These are phyloP conservation scores for Erysimum cheiri DNA, from an alignment of 441 rosid genomes.

Conservation along the genomic window DNA sequence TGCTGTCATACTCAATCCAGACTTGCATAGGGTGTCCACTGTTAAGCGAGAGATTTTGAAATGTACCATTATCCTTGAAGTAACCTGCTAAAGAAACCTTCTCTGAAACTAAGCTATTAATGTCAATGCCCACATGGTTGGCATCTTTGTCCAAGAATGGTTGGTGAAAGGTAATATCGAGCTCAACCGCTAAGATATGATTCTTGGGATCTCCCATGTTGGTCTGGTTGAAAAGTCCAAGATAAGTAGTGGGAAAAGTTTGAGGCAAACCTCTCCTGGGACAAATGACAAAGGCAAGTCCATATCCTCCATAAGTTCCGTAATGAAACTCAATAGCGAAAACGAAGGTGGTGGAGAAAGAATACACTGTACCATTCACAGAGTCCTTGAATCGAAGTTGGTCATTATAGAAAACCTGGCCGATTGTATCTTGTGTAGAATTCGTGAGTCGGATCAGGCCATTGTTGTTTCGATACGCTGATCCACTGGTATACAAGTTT, in stretches of 20 bases:
- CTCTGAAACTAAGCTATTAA: not conserved
- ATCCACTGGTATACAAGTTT: conserved; percentile 2
- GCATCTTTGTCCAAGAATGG: not conserved
- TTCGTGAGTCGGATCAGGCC: conserved; percentile 46
- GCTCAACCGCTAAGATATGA: conserved; percentile 43
- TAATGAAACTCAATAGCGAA: conserved; percentile 47
- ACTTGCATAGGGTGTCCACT: not conserved
- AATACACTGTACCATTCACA: conserved; percentile 17
- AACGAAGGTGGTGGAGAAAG: conserved; percentile 59
- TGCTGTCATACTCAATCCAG: not conserved
- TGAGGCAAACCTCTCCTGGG: conserved; percentile 51
- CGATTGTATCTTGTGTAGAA: not conserved
- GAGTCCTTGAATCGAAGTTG: conserved; percentile 44
- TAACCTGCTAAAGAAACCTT: not conserved
- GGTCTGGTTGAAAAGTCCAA: conserved; percentile 48
- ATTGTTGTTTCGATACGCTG: conserved; percentile 33
- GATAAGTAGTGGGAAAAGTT: not conserved
- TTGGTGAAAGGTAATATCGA: conserved; percentile 23
- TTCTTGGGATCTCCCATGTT: conserved; percentile 25
- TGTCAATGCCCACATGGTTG: not conserved
- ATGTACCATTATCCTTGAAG: not conserved
- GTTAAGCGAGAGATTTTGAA: not conserved
- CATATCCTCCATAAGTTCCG: conserved; percentile 33
- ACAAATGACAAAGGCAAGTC: conserved; percentile 53
- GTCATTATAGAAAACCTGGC: conserved; percentile 46